Evolutionary conservation across 164 flowering plant species (phyloP), one percentile per base, ranked within the genome.

Genomic region (Liriodendron chinense): DNA sequence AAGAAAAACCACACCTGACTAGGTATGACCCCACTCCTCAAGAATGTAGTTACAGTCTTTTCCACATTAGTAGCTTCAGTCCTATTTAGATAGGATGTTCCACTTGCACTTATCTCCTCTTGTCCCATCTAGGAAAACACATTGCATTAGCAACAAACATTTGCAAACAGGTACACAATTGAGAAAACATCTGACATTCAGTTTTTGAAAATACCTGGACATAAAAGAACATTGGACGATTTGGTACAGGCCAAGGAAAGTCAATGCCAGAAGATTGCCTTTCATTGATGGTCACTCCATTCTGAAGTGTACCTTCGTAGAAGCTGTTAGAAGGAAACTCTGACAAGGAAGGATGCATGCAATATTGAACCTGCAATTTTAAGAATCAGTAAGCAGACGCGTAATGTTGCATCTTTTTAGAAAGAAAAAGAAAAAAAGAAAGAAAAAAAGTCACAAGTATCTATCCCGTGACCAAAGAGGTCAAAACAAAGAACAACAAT

Each of bases 171-270:
- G 65, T 13, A 21, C 71, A 63, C 0, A 71, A 23, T 28, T 26
- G 21, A 47, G 12, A 53, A 43, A 67, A 65, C 21, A 57, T 63
- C 24, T 20, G 13, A 34, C 14, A 9, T 25, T 20, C 28, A 20
- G 22, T 76, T 22, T 67, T 43, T 34, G 12, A 49, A n/a, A 47
- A 22, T 84, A 96, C 99, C 98, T 94, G 99, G 22, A 96, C 98
- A 84, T 96, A 96, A 76, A 94, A 96, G 85, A 96, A 94, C 99
- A 93, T 96, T 65, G 99, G 98, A 73, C 98, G 96, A 66, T 91
- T 94, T 65, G 99, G 99, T 75, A 96, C 99, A 63, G 99, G 99
- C 99, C 99, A 96, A 57, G 99, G 99, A 75, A 96, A 96, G 84
- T 96, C 99, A 76, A 96, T 94, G 69, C 99, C 99, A 47, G 98